Conservation (phyloP, 257 asterid species). For the Solanum boliviense region DNA sequence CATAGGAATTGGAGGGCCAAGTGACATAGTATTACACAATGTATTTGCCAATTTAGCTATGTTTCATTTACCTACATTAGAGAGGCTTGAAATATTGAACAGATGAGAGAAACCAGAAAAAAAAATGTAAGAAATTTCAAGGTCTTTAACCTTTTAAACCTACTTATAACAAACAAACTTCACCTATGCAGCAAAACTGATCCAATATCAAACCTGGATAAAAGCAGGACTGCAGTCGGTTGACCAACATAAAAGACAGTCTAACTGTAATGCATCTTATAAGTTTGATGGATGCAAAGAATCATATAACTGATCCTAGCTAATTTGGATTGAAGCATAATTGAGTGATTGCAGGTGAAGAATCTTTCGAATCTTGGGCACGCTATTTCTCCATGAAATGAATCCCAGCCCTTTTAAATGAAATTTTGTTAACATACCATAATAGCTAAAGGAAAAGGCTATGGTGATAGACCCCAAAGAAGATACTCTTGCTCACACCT, state of each 20-base stretch:
- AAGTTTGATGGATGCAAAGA: background rate
- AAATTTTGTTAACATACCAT: background rate
- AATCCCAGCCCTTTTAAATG: background rate
- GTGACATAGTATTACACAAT: background rate
- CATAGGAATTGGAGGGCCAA: background rate
- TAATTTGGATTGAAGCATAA: background rate
- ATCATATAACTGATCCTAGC: background rate
- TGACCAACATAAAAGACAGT: background rate
- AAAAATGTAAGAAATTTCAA: background rate
- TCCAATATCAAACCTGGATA: background rate
- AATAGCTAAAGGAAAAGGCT: background rate
- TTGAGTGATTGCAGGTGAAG: background rate
- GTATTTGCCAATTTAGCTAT: background rate
- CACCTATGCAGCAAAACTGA: background rate
- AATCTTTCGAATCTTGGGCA: background rate
- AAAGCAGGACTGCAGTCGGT: background rate
- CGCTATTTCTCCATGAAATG: background rate
- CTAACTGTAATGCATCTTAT: background rate
- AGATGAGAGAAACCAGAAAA: background rate
- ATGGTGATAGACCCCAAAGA: background rate
- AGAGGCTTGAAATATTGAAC: background rate
- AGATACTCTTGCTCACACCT: background rate
- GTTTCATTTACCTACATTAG: background rate
- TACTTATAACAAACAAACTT: background rate
- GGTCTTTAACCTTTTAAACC: background rate